These are phyloP conservation scores for Yamadazyma scolyti DNA, from an alignment of 805 yeast species.

Conservation along the genomic window DNA sequence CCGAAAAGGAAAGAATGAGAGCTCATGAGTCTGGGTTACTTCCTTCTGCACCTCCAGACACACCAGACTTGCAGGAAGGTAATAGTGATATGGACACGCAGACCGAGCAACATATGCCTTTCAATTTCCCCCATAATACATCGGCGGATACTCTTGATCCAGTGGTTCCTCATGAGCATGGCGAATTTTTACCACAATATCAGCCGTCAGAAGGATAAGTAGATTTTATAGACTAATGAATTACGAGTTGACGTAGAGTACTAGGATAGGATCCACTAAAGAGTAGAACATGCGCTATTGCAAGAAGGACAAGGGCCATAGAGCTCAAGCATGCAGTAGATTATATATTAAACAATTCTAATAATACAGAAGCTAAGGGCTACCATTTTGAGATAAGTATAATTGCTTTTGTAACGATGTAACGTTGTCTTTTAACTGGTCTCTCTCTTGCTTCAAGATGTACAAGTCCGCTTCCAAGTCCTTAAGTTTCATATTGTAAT, in stretches of 20 bases:
- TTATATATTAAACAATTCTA: no score
- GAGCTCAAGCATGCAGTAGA: no score
- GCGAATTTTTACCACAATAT: background rate
- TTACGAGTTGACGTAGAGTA: no score
- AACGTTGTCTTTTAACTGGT: conserved; percentile 64
- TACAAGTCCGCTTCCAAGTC: conserved; percentile 83
- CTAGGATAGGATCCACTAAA: no score
- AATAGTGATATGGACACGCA: background rate
- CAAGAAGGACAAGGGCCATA: no score
- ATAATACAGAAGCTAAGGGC: conserved; percentile 7
- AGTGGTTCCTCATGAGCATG: no score
- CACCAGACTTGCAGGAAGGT: background rate
- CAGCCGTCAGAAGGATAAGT: background rate
- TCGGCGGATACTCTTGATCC: no score
- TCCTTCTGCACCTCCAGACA: conserved; percentile 50
- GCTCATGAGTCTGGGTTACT: conserved; percentile 55
- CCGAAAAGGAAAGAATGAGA: conserved; percentile 58
- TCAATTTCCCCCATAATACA: no score
- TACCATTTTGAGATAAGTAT: conserved; percentile 17
- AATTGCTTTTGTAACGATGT: conserved; percentile 57
- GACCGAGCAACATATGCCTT: background rate
- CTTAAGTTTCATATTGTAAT: conserved; percentile 69
- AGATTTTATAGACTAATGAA: conserved; percentile 7
- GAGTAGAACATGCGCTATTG: no score
- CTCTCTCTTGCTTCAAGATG: conserved; percentile 79